Evolutionary conservation across 169 alveolate species (phyloP).

Genomic region (Plasmodium coatneyi): DNA sequence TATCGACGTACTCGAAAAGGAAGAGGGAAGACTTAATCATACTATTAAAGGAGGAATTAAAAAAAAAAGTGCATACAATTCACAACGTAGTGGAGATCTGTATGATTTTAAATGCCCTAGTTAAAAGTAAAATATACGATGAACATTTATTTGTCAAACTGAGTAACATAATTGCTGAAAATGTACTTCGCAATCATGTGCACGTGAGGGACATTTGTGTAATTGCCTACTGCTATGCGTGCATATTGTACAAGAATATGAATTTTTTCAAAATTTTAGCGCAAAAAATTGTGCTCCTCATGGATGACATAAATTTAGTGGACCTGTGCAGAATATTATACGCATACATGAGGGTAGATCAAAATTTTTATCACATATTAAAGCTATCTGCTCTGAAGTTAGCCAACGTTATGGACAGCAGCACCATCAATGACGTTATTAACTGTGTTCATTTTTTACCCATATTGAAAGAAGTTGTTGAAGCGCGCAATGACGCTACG

Average conservation of each 20-base stretch:
- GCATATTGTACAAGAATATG: slow-evolving; percentile 48
- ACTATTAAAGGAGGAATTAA: slow-evolving; percentile 70
- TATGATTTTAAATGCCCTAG: slow-evolving; percentile 70
- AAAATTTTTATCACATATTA: slow-evolving; percentile 67
- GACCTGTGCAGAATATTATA: slow-evolving; percentile 69
- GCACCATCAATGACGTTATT: slow-evolving; percentile 47
- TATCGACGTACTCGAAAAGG: slow-evolving; percentile 61
- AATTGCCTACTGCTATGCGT: slow-evolving; percentile 52
- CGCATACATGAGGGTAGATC: slow-evolving; percentile 41
- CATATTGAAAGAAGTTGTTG: slow-evolving; percentile 28
- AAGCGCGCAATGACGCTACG: background rate
- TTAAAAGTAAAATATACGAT: slow-evolving; percentile 63
- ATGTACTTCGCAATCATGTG: slow-evolving; percentile 37
- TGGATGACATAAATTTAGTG: slow-evolving; percentile 48
- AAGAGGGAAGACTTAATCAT: slow-evolving; percentile 47
- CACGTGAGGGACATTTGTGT: slow-evolving; percentile 71
- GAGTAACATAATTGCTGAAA: slow-evolving; percentile 48
- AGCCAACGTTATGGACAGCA: slow-evolving; percentile 19
- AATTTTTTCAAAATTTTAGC: slow-evolving; percentile 53
- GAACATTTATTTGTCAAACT: slow-evolving; percentile 48
- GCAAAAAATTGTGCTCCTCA: slow-evolving; percentile 36
- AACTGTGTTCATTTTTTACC: slow-evolving; percentile 74
- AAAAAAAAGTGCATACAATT: slow-evolving; percentile 56
- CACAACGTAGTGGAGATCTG: slow-evolving; percentile 67
- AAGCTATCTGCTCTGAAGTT: slow-evolving; percentile 24